Conservation (phyloP, 805 yeast genomes). For the Yamadazyma paraphyllophila region DNA sequence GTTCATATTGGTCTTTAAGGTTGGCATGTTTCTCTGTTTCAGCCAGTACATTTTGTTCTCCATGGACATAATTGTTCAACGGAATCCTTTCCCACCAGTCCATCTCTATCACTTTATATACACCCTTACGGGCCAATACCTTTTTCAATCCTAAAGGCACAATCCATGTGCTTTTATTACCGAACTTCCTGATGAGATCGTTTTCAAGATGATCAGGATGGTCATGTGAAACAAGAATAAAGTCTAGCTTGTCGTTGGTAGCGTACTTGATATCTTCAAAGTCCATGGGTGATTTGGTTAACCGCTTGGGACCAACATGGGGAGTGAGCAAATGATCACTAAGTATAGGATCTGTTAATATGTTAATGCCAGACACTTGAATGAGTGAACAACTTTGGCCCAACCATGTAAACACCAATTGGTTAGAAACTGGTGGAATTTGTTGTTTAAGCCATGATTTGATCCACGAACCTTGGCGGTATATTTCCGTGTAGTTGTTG, state of each 20-base stretch:
- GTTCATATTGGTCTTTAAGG: conserved; percentile 56
- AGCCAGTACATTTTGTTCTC: not conserved
- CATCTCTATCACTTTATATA: conserved; percentile 67
- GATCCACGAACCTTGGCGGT: not conserved
- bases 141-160: conserved; percentile 79
- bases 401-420: conserved; percentile 79
- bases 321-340: conserved; percentile 60
- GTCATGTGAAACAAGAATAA: conserved; percentile 83
- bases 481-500: conserved; percentile 3
- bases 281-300: conserved; percentile 72
- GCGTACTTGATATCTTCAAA: conserved; percentile 51
- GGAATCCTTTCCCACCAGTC: conserved; percentile 81
- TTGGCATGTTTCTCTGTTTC: conserved; percentile 5
- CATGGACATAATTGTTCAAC: conserved; percentile 41
- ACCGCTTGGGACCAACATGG: conserved; percentile 76
- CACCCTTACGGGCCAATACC: conserved; percentile 57
- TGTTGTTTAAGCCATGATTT: not conserved
- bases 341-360: conserved; percentile 86
- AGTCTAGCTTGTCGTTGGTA: conserved; percentile 58
- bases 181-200: conserved; percentile 48
- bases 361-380: conserved; percentile 67
- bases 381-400: conserved; percentile 87
- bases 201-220: conserved; percentile 93
- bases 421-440: conserved; percentile 38
- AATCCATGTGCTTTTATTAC: conserved; percentile 71